Conservation (phyloP, 345 rosid species). For the Populus alba region DNA sequence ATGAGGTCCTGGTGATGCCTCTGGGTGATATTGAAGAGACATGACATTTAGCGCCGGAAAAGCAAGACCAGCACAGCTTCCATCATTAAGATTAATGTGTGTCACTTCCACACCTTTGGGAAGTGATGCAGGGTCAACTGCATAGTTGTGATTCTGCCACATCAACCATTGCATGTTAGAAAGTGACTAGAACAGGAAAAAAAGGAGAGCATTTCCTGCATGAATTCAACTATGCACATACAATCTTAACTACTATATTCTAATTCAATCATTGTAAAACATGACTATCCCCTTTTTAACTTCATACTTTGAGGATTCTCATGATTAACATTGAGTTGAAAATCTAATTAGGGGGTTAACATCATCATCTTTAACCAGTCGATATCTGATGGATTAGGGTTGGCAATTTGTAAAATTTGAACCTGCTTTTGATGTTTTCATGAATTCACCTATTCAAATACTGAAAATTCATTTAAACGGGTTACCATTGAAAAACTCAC, state of each 20-base stretch:
- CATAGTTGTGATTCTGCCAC: constrained; percentile 90
- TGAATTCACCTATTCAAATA: neutral
- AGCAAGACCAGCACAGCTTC: constrained; percentile 93
- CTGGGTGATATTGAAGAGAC: constrained; percentile 97
- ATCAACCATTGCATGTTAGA: constrained; percentile 14
- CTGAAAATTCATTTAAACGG: neutral
- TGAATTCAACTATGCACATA: neutral
- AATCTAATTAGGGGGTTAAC: neutral
- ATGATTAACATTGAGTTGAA: neutral
- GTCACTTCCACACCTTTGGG: constrained; percentile 88
- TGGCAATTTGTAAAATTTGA: neutral
- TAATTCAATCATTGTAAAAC: constrained; percentile 1
- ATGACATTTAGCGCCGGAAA: constrained; percentile 66
- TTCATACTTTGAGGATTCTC: neutral
- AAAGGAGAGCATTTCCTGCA: neutral
- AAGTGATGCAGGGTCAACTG: constrained; percentile 85
- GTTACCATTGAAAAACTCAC: constrained; percentile 29
- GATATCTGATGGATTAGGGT: neutral
- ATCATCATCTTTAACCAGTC: neutral
- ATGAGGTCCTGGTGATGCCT: constrained; percentile 96
- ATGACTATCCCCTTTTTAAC: neutral
- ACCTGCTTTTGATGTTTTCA: neutral
- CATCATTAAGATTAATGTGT: constrained; percentile 88
- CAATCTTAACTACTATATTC: neutral
- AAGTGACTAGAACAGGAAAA: neutral